A percentile compares a stretch with the other conserved stretches of the same genome.
Conservation (phyloP, 2,329 filamentous ascomycete species). For the Calcarisporium arbuscula region DNA sequence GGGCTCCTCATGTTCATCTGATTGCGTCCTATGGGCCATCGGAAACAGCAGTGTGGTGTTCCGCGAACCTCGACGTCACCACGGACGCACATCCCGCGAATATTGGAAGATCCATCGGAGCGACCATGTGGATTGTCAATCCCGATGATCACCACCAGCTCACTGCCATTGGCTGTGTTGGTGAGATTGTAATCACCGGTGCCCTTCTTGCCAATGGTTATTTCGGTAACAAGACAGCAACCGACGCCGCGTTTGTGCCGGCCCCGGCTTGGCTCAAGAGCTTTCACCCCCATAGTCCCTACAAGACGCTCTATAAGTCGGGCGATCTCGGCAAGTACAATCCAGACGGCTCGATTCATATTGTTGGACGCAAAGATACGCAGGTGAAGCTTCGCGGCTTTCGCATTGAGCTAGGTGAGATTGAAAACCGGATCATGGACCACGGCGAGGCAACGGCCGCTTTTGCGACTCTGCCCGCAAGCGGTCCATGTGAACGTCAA, state of each 20-base stretch:
- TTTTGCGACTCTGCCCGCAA: no score
- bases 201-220: conserved; percentile 43
- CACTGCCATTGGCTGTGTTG: conserved; percentile 15
- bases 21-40: conserved; percentile 36
- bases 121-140: conserved; percentile 15
- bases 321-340: conserved; percentile 39
- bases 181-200: conserved; percentile 30
- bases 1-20: conserved; percentile 21
- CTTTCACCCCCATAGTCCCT: not conserved
- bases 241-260: no score
- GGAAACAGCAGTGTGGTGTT: conserved; percentile 20
- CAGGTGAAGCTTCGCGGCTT: conserved; percentile 54
- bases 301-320: conserved; percentile 31
- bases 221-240: conserved; percentile 34
- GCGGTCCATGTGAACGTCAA: not conserved
- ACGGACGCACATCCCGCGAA: conserved; percentile 2
- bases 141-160: conserved; percentile 13
- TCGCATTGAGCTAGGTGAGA: conserved; percentile 38
- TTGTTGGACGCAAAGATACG: conserved; percentile 47
- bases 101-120: conserved; percentile 7
- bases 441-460: no score
- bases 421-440: conserved; percentile 15
- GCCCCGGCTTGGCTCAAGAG: no score
- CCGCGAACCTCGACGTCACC: conserved; percentile 6
- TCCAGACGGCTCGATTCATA: conserved; percentile 32